Base-by-base conservation (phyloP, 768 basidiomycete genomes). In the Pulveroboletus sp. region DNA sequence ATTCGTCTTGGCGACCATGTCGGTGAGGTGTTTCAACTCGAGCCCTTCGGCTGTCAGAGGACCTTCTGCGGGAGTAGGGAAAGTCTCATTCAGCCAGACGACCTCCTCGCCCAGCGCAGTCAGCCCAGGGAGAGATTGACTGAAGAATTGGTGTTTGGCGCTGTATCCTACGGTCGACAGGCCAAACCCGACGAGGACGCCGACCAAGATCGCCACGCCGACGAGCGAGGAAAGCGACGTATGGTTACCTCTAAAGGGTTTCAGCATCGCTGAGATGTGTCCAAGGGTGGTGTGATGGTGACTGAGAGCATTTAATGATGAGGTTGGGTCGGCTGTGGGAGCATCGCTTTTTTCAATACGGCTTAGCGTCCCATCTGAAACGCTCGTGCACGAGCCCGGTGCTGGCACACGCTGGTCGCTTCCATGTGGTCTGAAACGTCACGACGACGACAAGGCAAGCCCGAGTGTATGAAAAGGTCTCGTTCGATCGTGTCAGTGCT, bases 1-100 rank as follows among this genome's bases (percentile, higher is more conserved):
- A 2, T 73, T 63, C 5, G 76, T 77, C 37, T 57, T 62, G 11
- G 62, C 51, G 0, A 76, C 71, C 48, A 76, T 61, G 17, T 61
- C 57, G 30, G 56, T 36, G 24, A 76, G 57, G 31, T 66, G 57
- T 32, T 71, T 55, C 30, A 71, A 21, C n/a, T 65, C 63, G 30
- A 55, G 56, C 10, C 63, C 59, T 26, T 40, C 46, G 6, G 50
- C 6, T 5, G 18, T 49, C 21, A 35, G 31, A 11, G 43, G 15
- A 14, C 11, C 31, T 15, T 56, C 49, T 3, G 31, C 5, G 5
- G 46, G 15, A 24, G 32, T 15, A 14, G 36, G 37, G 32, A 35
- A 8, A n/a, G 55, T 35, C n/a, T 54, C 47, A 15, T 63, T 46
- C 2, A 27, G 11, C 53, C 54, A 48, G 21, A 56, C 17, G 47